Conservation (phyloP, 2,329 filamentous ascomycete species). For the Penicillium sp. region DNA sequence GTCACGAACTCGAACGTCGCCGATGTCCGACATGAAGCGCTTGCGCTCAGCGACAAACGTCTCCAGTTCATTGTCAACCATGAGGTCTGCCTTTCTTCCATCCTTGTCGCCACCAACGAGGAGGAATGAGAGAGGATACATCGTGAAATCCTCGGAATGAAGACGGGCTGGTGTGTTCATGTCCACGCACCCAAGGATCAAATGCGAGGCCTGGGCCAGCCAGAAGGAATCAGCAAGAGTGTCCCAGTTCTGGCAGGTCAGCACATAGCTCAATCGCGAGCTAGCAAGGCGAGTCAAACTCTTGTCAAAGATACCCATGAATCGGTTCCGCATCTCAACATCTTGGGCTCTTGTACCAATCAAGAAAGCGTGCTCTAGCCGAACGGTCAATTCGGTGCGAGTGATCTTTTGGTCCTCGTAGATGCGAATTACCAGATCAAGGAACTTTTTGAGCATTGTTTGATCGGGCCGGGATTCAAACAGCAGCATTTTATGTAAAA, state of each 20-base stretch:
- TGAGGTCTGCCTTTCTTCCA: constrained; percentile 62
- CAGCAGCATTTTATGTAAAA: constrained; percentile 97
- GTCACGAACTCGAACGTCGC: constrained; percentile 85
- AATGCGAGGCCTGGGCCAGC: constrained; percentile 91
- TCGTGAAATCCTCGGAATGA: constrained; percentile 80
- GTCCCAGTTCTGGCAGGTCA: constrained; percentile 95
- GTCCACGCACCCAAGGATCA: constrained; percentile 89
- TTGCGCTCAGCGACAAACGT: constrained; percentile 75
- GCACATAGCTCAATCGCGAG: constrained; percentile 83
- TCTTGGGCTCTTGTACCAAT: constrained; percentile 92
- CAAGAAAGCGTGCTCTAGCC: constrained; percentile 97
- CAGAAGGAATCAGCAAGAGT: constrained; percentile 93
- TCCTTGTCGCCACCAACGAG: constrained; percentile 77
- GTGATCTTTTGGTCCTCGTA: constrained; percentile 98
- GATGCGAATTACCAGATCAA: constrained; percentile 94
- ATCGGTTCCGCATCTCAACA: constrained; percentile 94
- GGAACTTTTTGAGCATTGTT: constrained; percentile 86
- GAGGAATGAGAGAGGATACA: constrained; percentile 73
- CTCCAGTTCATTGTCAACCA: constrained; percentile 83
- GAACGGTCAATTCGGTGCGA: constrained; percentile 90
- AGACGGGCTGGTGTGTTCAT: constrained; percentile 78
- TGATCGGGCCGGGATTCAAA: constrained; percentile 86
- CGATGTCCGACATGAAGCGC: constrained; percentile 81
- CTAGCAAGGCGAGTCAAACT: constrained; percentile 92
- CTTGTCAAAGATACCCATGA: constrained; percentile 94